A percentile compares a stretch with the other conserved stretches of the same genome.
phyloP scores from a whole-genome alignment of 73 alveolate genomes.

The Paramecium tetraurelia region DNA sequence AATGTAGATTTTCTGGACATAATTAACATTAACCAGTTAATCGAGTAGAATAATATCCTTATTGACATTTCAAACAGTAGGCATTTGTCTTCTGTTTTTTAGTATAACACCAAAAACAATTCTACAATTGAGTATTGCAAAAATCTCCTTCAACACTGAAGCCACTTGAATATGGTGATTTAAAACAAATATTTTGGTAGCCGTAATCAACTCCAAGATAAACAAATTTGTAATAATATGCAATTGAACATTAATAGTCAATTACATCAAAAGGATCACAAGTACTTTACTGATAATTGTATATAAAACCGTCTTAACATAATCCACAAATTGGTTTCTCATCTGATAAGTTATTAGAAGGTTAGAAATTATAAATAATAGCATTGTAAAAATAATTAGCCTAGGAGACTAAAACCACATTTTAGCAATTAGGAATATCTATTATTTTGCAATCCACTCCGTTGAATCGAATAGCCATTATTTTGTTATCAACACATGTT shows the following conservation, averaged over 20 bases:
- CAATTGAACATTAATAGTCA: not conserved
- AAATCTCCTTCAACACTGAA: not conserved
- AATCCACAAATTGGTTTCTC: not conserved
- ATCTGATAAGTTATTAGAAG: not conserved
- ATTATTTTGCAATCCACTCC: not conserved
- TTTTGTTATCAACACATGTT: not conserved
- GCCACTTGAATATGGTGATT: not conserved
- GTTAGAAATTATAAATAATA: not conserved
- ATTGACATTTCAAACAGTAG: not conserved
- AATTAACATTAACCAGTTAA: not conserved
- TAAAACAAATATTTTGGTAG: not conserved
- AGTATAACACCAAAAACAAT: not conserved
- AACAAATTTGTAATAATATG: not conserved
- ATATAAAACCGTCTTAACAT: not conserved
- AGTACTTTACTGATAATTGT: not conserved
- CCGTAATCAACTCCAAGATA: not conserved
- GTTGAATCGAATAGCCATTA: not conserved
- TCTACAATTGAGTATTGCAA: not conserved
- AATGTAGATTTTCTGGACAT: not conserved
- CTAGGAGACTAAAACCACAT: not conserved
- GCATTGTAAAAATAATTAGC: not conserved
- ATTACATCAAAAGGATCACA: not conserved
- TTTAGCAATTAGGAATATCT: not conserved
- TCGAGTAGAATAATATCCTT: not conserved
- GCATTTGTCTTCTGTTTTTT: not conserved